phyloP scores from a whole-genome alignment of 257 asterid species.

The Scutellaria minor region DNA sequence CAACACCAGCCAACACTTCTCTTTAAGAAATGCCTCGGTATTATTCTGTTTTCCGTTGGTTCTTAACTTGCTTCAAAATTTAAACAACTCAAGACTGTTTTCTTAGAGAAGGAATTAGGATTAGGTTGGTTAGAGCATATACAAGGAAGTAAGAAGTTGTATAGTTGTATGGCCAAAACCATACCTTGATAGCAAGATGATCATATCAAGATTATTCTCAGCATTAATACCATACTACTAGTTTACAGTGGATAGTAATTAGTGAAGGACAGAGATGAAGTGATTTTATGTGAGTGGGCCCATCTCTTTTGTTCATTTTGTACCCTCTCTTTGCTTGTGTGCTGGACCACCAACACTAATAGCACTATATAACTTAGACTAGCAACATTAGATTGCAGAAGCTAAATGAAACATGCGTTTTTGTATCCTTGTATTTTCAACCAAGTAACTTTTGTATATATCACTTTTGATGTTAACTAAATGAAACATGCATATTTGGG shows the following conservation, averaged over 20 bases:
- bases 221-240: slow-evolving; percentile 63
- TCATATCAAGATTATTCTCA: slow-evolving; percentile 67
- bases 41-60: background rate
- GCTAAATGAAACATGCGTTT: too few relatives aligned
- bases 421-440: too few relatives aligned
- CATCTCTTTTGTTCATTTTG: slow-evolving; percentile 49
- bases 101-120: slow-evolving; percentile 49
- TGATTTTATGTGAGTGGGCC: slow-evolving; percentile 69
- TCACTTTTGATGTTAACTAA: too few relatives aligned
- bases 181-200: slow-evolving; percentile 56
- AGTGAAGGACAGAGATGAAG: slow-evolving; percentile 64
- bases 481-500: too few relatives aligned
- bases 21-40: slow-evolving; percentile 76
- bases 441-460: too few relatives aligned
- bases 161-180: slow-evolving; percentile 64
- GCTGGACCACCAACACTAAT: slow-evolving; percentile 64
- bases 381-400: slow-evolving; percentile 33
- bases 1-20: slow-evolving; percentile 52
- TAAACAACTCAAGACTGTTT: slow-evolving; percentile 32
- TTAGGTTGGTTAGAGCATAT: slow-evolving; percentile 62
- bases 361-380: slow-evolving; percentile 48
- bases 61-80: background rate
- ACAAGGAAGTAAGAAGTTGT: slow-evolving; percentile 53
- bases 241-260: slow-evolving; percentile 66
- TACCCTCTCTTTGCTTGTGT: slow-evolving; percentile 66